phyloP scores from a whole-genome alignment of 306 rosid genomes.

The Cucurbita maxima region DNA sequence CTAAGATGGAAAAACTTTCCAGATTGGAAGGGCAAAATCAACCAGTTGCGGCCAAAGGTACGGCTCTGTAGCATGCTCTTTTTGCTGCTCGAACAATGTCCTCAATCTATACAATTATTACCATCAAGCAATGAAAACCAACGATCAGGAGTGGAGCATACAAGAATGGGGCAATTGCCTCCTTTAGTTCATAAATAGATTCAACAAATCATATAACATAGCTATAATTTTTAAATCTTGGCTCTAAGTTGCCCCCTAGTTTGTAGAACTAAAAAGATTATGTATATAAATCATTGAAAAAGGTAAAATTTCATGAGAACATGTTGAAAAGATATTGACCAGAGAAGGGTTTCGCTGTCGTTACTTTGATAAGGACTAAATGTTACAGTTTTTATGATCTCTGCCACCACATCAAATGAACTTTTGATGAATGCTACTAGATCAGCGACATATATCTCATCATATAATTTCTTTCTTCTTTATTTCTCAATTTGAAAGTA shows the following conservation, averaged over 20 bases:
- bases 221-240: background rate
- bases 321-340: background rate
- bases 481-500: background rate
- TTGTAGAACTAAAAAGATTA: background rate
- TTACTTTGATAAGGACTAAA: background rate
- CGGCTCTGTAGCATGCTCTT: slow-evolving; percentile 81
- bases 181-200: background rate
- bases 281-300: background rate
- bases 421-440: background rate
- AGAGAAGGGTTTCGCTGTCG: background rate
- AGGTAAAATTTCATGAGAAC: background rate
- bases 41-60: slow-evolving; percentile 56
- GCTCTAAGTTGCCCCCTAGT: background rate
- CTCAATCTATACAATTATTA: slow-evolving; percentile 43
- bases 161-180: background rate
- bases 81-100: slow-evolving; percentile 95
- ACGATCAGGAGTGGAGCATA: background rate
- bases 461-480: background rate
- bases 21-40: slow-evolving; percentile 14
- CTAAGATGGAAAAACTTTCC: background rate
- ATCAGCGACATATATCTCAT: background rate
- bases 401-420: background rate
- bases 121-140: slow-evolving; percentile 4
- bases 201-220: background rate
- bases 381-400: background rate